Base-by-base conservation (phyloP, 495 filamentous ascomycete genomes). In the Podospora australis region DNA sequence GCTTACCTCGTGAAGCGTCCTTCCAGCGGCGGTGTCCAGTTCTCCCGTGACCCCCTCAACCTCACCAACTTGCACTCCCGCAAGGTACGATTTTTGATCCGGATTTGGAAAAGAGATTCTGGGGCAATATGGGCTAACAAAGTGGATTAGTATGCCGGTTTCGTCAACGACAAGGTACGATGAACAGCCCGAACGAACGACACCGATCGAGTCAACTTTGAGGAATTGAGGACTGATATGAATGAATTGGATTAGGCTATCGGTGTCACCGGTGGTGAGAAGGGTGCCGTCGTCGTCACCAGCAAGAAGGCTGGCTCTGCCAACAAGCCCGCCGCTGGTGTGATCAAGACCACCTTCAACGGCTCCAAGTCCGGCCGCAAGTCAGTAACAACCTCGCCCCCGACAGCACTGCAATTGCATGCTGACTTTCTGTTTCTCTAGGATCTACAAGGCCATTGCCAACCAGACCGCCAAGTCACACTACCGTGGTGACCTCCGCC, bases 11-110 rank as follows among this genome's bases (percentile, higher is more conserved):
- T 91, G 58, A 94, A 95, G 82, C 82, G 89, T 69, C 88, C 81
- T 67, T 63, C 68, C 49, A 75, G 73, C 54, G 87, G 86, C 58
- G 83, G 85, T 61, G 73, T 83, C 56, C 86, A 83, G 70, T 90
- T 98, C 79, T 97, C 92, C 53, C 85, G 84, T 41, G 94, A 98
- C 65, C 86, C 88, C 55, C 71, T 96, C 55, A 98, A 97, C 76
- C 67, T 96, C 61, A 73, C 72, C 60, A 97, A 96, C 82, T 74
- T 85, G 69, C 84, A 96, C 70, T 82, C 78, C 42, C 87, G 87
- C 77, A 98, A 95, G 85, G 89, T 92, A 75, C 54, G 70, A 39
- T 20, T 44, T 19, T 13, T 5, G 9, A 24, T n/a, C n/a, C n/a
- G 19, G 45, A 17, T 14, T 36, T 21, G 21, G 17, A 36, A 20